A percentile compares a stretch with the other conserved stretches of the same genome.
phyloP scores from a whole-genome alignment of 148 eudicot genomes.

The Rhododendron mucronatum region DNA sequence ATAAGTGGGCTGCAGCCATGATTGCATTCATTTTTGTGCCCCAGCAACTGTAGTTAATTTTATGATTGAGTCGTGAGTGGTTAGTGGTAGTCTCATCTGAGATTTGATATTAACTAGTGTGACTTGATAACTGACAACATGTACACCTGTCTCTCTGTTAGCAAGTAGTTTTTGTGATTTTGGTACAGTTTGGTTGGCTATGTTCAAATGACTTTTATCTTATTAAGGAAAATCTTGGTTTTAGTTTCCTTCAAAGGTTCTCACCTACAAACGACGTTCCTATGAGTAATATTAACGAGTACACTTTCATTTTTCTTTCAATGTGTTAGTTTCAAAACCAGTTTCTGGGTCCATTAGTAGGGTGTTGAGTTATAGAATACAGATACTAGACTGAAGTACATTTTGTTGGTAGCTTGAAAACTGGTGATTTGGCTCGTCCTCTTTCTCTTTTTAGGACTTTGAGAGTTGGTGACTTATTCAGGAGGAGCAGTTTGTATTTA shows the following conservation, averaged over 20 bases:
- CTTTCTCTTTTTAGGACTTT: not conserved
- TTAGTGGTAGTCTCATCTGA: not conserved
- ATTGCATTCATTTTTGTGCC: not conserved
- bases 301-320: not conserved
- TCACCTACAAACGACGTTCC: not conserved
- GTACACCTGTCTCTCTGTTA: not conserved
- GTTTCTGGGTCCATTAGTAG: not conserved
- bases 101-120: not conserved
- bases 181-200: not conserved
- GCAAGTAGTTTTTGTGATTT: not conserved
- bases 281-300: not conserved
- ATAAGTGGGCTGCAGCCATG: not conserved
- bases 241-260: not conserved
- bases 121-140: not conserved
- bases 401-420: slow-evolving; percentile 1
- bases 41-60: not conserved
- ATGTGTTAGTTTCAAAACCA: not conserved
- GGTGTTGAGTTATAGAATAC: not conserved
- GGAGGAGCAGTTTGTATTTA: not conserved
- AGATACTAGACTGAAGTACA: not conserved
- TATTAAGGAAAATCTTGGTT: not conserved
- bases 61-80: not conserved
- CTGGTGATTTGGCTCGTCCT: not conserved
- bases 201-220: not conserved
- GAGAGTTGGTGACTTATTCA: not conserved